phyloP scores from a whole-genome alignment of 129 eudicot species.

The Escallonia herrerae region DNA sequence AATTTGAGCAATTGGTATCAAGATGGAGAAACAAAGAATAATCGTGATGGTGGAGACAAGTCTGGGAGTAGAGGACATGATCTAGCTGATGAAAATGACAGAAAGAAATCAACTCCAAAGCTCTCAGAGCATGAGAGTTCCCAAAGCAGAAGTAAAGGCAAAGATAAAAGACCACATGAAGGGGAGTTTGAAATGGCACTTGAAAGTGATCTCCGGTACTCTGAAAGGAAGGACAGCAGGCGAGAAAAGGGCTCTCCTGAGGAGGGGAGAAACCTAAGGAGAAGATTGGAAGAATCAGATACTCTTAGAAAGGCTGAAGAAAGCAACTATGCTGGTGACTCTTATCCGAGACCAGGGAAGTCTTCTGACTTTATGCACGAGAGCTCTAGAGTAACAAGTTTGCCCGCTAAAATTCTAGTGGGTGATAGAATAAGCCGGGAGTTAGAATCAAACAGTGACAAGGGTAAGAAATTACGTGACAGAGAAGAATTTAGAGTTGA shows the following conservation, averaged over 20 bases:
- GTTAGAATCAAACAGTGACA: constrained; percentile 31
- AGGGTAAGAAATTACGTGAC: constrained; percentile 35
- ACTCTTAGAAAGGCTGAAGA: constrained; percentile 32
- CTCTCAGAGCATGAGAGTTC: constrained; percentile 37
- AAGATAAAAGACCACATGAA: constrained; percentile 44
- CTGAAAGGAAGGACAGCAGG: constrained; percentile 37
- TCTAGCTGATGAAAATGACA: constrained; percentile 46
- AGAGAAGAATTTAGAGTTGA: constrained; percentile 53
- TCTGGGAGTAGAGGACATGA: constrained; percentile 34
- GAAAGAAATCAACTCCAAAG: constrained; percentile 46
- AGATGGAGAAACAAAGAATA: constrained; percentile 70
- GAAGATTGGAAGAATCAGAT: constrained; percentile 71
- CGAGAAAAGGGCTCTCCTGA: constrained; percentile 50
- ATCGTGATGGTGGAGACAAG: constrained; percentile 49
- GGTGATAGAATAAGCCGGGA: constrained; percentile 22
- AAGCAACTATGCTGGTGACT: constrained; percentile 17
- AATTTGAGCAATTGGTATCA: constrained; percentile 77
- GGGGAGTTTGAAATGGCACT: constrained; percentile 37
- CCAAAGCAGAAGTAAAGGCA: constrained; percentile 34
- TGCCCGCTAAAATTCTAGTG: constrained; percentile 16
- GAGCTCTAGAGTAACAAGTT: constrained; percentile 28
- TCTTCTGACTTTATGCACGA: constrained; percentile 26
- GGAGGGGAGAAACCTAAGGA: constrained; percentile 38
- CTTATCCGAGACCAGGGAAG: constrained; percentile 28
- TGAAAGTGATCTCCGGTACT: constrained; percentile 40